Percentiles rank a stretch among this genome's conserved stretches.
These are phyloP conservation scores for Claviceps sp. DNA, from an alignment of 2,329 filamentous ascomycete species.

Conservation along the genomic window DNA sequence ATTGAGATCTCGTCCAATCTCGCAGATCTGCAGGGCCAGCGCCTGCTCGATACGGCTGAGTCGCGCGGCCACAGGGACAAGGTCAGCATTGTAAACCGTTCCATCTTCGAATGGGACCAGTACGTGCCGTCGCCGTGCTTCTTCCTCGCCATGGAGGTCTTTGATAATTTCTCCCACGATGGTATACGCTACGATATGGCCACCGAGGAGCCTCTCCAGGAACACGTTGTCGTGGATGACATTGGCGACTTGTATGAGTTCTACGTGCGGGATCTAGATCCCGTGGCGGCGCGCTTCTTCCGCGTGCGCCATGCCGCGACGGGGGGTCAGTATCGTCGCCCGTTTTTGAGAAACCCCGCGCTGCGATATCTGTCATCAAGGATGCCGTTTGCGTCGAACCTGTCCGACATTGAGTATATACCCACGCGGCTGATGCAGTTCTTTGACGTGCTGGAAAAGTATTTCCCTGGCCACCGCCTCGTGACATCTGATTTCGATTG, in stretches of 20 bases:
- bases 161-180: conserved; percentile 97
- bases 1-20: conserved; percentile 87
- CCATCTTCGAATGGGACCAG: conserved; percentile 85
- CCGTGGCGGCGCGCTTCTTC: conserved; percentile 69
- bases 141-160: conserved; percentile 95
- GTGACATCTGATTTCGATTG: conserved; percentile 83
- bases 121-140: conserved; percentile 90
- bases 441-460: conserved; percentile 77
- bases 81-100: conserved; percentile 88
- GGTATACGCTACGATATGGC: conserved; percentile 75
- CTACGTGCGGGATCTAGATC: conserved; percentile 70
- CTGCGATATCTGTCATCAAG: conserved; percentile 48
- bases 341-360: conserved; percentile 40
- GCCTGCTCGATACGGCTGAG: conserved; percentile 52
- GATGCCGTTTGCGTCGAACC: conserved; percentile 60
- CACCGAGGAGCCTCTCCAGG: conserved; percentile 76
- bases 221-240: conserved; percentile 72
- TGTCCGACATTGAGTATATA: conserved; percentile 81
- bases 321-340: conserved; percentile 46
- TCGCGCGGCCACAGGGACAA: conserved; percentile 66
- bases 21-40: conserved; percentile 61
- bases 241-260: conserved; percentile 91
- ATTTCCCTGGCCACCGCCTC: conserved; percentile 82
- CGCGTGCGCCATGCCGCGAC: conserved; percentile 71
- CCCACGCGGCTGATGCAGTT: conserved; percentile 93